Base-by-base conservation (phyloP, 305 asterid genomes). In the Plantago rigida region DNA sequence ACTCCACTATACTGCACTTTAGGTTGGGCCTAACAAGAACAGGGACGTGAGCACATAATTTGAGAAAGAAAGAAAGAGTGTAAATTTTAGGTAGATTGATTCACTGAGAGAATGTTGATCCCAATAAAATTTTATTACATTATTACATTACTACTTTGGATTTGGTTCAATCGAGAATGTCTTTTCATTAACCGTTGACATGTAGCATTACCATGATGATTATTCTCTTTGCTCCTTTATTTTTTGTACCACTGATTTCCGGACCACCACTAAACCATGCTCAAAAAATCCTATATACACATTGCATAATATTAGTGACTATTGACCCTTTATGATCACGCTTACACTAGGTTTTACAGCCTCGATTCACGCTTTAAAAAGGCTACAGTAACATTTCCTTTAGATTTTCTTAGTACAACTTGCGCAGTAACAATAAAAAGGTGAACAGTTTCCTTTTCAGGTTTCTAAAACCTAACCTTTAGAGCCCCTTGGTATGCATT, bases 221-320 rank as follows among this genome's bases (percentile, higher is more conserved):
- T 26, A 24, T 59, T 36, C 64, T 46, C 64, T 59, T 59, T 59
- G 19, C 64, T 0, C 22, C 64, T 59, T 46, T 59, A 59, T 46
- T 59, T 57, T 52, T 63, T 52, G 66, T 69, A 60, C 75, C 79
- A 70, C 73, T 73, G 72, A 64, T 67, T 66, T 22, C 56, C 63
- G 93, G 96, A 85, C 96, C 96, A 85, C 96, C 96, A 83, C 89
- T 71, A 76, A 55, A 65, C 59, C 52, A 26, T 66, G 78, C 83
- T 73, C 75, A 65, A 60, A 75, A 67, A 76, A 31, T 31, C 3
- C 39, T 4, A 3, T 0, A 4, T 71, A 71, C 71, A 69, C 31
- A 71, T 58, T 73, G 70, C 75, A 78, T 75, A 82, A 76, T 69
- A 76, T 74, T 59, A 77, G 79, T 71, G 36, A 29, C 79, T 59